Conservation (phyloP, 495 filamentous ascomycete genomes). For the Penicillium ucsense region DNA sequence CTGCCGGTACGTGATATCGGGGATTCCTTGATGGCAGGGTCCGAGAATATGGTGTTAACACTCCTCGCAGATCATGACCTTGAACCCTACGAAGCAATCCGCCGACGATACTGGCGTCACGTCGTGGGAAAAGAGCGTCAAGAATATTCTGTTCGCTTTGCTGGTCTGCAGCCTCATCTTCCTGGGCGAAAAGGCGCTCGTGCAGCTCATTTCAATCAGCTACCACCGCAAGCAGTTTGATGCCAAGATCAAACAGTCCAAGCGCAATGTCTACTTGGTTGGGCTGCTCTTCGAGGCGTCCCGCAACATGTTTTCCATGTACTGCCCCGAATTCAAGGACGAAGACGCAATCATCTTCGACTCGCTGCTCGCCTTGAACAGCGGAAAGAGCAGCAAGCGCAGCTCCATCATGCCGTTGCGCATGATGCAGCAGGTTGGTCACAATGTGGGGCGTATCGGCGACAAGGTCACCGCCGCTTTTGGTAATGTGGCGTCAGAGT, state of each 20-base stretch:
- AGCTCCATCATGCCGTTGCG: constrained; percentile 66
- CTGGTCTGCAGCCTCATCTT: constrained; percentile 71
- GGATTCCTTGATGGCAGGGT: constrained; percentile 17
- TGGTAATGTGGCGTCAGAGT: constrained; percentile 88
- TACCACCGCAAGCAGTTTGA: constrained; percentile 95
- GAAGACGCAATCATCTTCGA: constrained; percentile 89
- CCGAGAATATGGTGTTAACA: neutral
- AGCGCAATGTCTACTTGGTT: constrained; percentile 70
- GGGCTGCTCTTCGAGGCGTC: constrained; percentile 84
- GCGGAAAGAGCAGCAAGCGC: constrained; percentile 19
- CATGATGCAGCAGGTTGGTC: constrained; percentile 42
- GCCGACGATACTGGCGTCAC: constrained; percentile 26
- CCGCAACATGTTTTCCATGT: constrained; percentile 75
- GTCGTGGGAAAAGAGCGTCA: constrained; percentile 52
- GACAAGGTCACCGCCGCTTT: constrained; percentile 87
- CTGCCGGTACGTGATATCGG: constrained; percentile 37
- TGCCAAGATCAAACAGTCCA: constrained; percentile 75
- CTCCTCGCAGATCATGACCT: constrained; percentile 40
- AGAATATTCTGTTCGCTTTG: constrained; percentile 63
- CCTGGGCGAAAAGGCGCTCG: constrained; percentile 69
- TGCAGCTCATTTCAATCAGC: constrained; percentile 87
- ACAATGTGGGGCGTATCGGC: constrained; percentile 70
- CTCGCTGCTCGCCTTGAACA: constrained; percentile 42
- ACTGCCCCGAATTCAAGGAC: constrained; percentile 80
- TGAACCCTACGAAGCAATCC: constrained; percentile 28